Conservation (phyloP, 2,329 filamentous ascomycete genomes). For the Fusarium sp. region DNA sequence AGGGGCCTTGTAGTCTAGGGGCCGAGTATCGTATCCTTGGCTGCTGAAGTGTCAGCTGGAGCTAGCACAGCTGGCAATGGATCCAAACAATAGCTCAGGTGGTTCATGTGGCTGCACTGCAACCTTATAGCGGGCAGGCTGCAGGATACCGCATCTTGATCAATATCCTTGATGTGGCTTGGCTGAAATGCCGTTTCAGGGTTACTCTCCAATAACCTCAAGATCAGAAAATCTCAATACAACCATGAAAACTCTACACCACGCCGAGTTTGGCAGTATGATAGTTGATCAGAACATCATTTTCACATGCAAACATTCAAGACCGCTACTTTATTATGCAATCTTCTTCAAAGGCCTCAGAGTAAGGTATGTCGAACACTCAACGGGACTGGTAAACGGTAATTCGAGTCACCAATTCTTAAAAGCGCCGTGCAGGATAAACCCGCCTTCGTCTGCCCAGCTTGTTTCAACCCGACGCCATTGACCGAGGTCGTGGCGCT, state of each 20-base stretch:
- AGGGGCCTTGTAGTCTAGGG: background rate
- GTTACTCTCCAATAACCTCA: background rate
- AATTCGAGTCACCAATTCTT: conserved; percentile 73
- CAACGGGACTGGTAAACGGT: conserved; percentile 72
- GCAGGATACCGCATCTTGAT: background rate
- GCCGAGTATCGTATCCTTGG: background rate
- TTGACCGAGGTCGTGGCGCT: conserved; percentile 55
- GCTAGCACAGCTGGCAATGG: conserved; percentile 6
- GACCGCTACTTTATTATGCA: background rate
- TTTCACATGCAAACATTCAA: conserved; percentile 16
- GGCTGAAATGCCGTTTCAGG: conserved; percentile 6
- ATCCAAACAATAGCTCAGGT: background rate
- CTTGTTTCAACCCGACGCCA: conserved; percentile 68
- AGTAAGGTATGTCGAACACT: conserved; percentile 66
- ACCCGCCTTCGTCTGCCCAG: conserved; percentile 66
- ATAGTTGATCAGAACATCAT: background rate
- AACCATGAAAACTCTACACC: background rate
- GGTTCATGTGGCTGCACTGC: conserved; percentile 12
- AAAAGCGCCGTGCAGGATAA: conserved; percentile 64
- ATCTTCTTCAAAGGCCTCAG: conserved; percentile 1
- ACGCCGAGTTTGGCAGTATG: background rate
- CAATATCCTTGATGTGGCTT: conserved; percentile 6
- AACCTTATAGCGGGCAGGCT: background rate
- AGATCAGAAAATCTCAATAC: too few species aligned
- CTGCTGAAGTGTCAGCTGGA: conserved; percentile 7